phyloP scores from a whole-genome alignment of 768 basidiomycete genomes.

The Leccinum subgranulosum region DNA sequence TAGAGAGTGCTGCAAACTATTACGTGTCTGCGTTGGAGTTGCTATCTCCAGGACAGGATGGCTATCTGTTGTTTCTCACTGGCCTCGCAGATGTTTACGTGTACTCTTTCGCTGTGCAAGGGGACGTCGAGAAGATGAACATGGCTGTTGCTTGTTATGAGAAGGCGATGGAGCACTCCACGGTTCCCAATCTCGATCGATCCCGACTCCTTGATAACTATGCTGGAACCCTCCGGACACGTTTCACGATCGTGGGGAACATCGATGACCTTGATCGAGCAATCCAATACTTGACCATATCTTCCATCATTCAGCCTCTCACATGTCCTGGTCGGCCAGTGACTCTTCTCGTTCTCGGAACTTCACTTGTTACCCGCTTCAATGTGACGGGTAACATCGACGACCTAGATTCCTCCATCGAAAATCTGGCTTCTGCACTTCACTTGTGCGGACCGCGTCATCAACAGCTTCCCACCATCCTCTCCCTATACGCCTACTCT shows the following conservation, averaged over 20 bases:
- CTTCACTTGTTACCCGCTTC: conserved; percentile 7
- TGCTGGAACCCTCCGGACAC: conserved; percentile 16
- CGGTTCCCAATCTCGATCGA: conserved; percentile 11
- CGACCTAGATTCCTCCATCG: conserved; percentile 19
- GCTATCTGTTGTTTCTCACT: conserved; percentile 10
- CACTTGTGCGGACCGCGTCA: conserved; percentile 7
- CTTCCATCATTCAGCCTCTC: conserved; percentile 12
- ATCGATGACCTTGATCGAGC: conserved; percentile 21
- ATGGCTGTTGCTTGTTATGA: conserved; percentile 18
- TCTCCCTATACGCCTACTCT: conserved; percentile 9
- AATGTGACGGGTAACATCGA: conserved; percentile 1
- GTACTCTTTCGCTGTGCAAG: conserved; percentile 10
- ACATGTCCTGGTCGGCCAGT: conserved; percentile 2
- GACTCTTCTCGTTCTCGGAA: conserved; percentile 15
- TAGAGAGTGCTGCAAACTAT: conserved; percentile 17
- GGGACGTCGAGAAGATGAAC: conserved; percentile 14
- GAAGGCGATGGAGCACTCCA: conserved; percentile 15
- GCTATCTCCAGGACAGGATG: conserved; percentile 11
- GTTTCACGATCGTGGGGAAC: conserved; percentile 11
- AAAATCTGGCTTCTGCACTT: conserved; percentile 13
- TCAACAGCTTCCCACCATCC: conserved; percentile 2
- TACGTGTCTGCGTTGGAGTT: conserved; percentile 16
- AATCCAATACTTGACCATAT: conserved; percentile 19
- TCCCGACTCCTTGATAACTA: conserved; percentile 21
- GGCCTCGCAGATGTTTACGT: conserved; percentile 8